Evolutionary conservation across 2,329 filamentous ascomycete genomes (phyloP), one percentile per base, ranked within the genome.

Genomic region (Ascomycota sp.): DNA sequence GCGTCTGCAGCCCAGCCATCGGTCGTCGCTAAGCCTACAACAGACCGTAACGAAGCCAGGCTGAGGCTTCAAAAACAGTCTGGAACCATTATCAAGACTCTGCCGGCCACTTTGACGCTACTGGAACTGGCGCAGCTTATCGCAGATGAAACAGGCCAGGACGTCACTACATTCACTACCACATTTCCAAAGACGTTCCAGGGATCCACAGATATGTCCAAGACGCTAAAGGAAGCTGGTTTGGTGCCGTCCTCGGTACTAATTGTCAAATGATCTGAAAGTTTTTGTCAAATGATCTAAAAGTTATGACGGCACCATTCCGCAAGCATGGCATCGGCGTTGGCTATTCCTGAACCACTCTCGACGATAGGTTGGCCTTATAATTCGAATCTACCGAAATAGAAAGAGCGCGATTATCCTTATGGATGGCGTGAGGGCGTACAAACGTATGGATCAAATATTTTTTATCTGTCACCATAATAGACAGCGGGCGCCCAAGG

Each of bases 211-310:
- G 89, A 92, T 48, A 83, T 94, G 44, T 80, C 80, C 23, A 76
- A 89, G 64, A 89, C 85, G 5, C 55, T 98, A 32, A 91, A 91
- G 56, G 89, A 98, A 53, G 78, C 86, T 11, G 86, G 85, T 0
- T 56, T 94, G 35, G 74, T 86, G 4, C 89, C 89, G 5, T 93
- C 81, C 36, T 83, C 85, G n/a, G 85, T 81, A 28, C 57, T 98
- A 41, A 73, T 92, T 43, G 71, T 91, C 20, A 65, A 68, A 41
- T 73, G 56, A 39, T 11, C 4, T 9, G 25, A n/a, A 12, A 10
- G 9, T 8, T 1, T 27, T 13, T n/a, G n/a, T n/a, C n/a, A n/a
- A n/a, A n/a, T n/a, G n/a, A n/a, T n/a, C n/a, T n/a, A n/a, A n/a
- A n/a, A n/a, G n/a, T n/a, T n/a, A n/a, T n/a, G n/a, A n/a, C n/a